Evolutionary conservation across 805 yeast genomes (phyloP), one percentile per base, ranked within the genome.

Genomic region (Saturnispora hagleri): DNA sequence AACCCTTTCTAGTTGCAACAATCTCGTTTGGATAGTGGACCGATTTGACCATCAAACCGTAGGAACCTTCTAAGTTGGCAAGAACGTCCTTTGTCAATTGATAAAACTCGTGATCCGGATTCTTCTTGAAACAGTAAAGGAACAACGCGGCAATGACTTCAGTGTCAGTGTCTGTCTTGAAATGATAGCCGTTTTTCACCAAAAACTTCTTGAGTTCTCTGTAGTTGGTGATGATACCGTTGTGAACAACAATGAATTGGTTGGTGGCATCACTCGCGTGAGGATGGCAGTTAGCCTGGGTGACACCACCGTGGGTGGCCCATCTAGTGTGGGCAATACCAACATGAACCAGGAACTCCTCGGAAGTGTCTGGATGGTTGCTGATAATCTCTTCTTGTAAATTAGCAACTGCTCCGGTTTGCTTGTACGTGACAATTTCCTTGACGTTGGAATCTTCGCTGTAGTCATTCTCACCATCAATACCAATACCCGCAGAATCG

Each of bases 271-370:
- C 99, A 1, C 97, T 88, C 58, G 91, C 75, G 67, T 91, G 98
- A 47, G 99, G 99, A 69, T 93, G 99, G 67, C 98, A 93, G 75
- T 93, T 93, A 55, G 69, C 61, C 56, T 77, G 80, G 58, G 80
- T 81, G 53, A 97, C 97, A 62, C 83, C 87, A 70, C 99, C 99
- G 69, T 93, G 99, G 38, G 99, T 93, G 48, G 99, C 99, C 99
- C 99, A 93, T 75, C 99, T 86, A 13, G 99, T 93, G 72, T 93
- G 99, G 24, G 99, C 98, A 68, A 93, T 93, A 66, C 96, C 99
- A 55, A 83, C 89, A 66, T 93, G 99, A 67, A 84, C 81, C 60
- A 80, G 83, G 65, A 88, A 89, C 20, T 80, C 75, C 55, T 79
- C 81, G 28, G 75, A 69, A 60, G 84, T 75, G 62, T 85, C 79